phyloP scores from a whole-genome alignment of 2,329 filamentous ascomycete species.

The Ceratocystis lukuohia region DNA sequence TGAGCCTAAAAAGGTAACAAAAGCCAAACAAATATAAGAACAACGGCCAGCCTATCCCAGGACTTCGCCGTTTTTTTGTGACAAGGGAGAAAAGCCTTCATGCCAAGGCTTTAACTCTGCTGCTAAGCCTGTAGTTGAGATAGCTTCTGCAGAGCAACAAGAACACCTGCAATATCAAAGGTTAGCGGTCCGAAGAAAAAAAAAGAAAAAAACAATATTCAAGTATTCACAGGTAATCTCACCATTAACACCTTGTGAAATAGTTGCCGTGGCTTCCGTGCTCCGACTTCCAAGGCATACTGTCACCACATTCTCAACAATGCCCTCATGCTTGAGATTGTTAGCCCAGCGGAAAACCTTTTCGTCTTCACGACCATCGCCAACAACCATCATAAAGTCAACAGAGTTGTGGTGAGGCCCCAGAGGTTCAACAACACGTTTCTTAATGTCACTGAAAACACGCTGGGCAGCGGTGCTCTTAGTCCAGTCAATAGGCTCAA shows the following conservation, averaged over 20 bases:
- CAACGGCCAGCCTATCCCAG: background rate
- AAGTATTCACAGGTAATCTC: constrained; percentile 27
- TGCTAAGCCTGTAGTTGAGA: constrained; percentile 23
- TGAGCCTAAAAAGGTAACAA: background rate
- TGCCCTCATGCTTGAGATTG: constrained; percentile 45
- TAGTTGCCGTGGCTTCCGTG: constrained; percentile 71
- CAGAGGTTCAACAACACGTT: background rate
- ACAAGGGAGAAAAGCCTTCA: background rate
- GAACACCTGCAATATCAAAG: constrained; percentile 27
- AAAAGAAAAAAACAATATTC: background rate
- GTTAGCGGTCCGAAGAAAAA: background rate
- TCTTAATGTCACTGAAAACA: constrained; percentile 45
- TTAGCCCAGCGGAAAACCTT: constrained; percentile 93
- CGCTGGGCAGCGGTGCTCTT: constrained; percentile 71
- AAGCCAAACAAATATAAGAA: background rate
- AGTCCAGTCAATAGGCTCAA: constrained; percentile 75
- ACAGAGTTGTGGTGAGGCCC: constrained; percentile 33
- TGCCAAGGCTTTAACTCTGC: background rate
- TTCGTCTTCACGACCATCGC: constrained; percentile 86
- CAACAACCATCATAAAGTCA: constrained; percentile 80
- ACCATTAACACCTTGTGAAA: constrained; percentile 89
- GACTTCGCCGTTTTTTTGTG: background rate
- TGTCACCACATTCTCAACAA: constrained; percentile 59
- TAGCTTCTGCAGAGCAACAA: constrained; percentile 33
- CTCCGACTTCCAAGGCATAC: constrained; percentile 78